These are phyloP conservation scores for Phytophthora agathidicida DNA, from an alignment of 352 stramenopile genomes.

Conservation along the genomic window DNA sequence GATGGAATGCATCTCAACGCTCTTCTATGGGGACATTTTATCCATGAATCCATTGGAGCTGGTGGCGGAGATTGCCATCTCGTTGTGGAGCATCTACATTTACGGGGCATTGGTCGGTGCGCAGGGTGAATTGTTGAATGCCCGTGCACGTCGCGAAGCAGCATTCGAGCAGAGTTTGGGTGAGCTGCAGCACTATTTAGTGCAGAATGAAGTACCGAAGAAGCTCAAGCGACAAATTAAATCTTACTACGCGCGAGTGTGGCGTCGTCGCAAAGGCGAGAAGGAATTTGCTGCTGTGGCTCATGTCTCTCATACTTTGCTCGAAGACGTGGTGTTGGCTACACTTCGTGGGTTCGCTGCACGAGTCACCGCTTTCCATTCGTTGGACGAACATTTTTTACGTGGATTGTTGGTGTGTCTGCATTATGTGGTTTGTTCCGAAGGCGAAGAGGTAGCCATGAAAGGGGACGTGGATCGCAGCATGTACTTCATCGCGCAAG, in stretches of 20 bases:
- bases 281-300: conserved; percentile 60
- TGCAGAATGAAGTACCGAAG: conserved; percentile 75
- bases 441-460: conserved; percentile 74
- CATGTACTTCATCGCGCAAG: conserved; percentile 85
- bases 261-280: conserved; percentile 55
- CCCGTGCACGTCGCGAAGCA: conserved; percentile 50
- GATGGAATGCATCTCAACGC: conserved; percentile 69
- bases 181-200: conserved; percentile 74
- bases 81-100: conserved; percentile 74
- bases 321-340: conserved; percentile 67
- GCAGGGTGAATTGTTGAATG: conserved; percentile 59
- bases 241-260: conserved; percentile 73
- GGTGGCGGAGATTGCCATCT: conserved; percentile 59
- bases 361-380: conserved; percentile 56
- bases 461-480: conserved; percentile 73
- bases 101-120: conserved; percentile 70
- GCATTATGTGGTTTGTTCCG: conserved; percentile 72
- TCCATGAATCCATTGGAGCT: conserved; percentile 75
- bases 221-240: conserved; percentile 77
- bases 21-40: conserved; percentile 75
- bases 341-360: conserved; percentile 56
- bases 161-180: conserved; percentile 68
- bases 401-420: conserved; percentile 68
- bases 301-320: conserved; percentile 50
- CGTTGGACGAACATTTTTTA: conserved; percentile 68